Base-by-base conservation (phyloP, 306 rosid genomes). In the Dicorynia guianensis region DNA sequence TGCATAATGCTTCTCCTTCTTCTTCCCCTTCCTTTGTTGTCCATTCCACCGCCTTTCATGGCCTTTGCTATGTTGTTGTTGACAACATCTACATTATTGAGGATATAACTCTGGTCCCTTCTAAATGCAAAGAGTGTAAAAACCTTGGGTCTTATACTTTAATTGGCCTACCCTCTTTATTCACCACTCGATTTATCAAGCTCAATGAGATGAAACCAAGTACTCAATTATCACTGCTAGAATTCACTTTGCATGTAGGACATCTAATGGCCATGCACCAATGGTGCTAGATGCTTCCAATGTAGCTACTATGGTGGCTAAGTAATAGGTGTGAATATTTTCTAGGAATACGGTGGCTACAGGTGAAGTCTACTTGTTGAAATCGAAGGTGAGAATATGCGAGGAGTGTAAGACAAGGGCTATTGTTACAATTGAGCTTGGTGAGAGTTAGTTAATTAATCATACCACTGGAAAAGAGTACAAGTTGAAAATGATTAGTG, bases 261-360 rank as follows among this genome's bases (percentile, higher is more conserved):
- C 92, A 30, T 88, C 92, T 4, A 77, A 90, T 13, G 92, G 85
- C 81, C 92, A 88, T 73, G 89, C 90, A 3, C 92, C 92, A 25
- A 90, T 88, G 67, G 88, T 90, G 0, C 83, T 88, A 2, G 92
- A 89, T 50, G 87, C 92, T 5, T 69, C 92, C 8, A 89, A 88
- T 0, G 87, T 76, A 25, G 71, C 79, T 63, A 89, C 86, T 12
- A 89, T 88, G 69, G 88, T 88, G 64, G 89, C 83, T 4, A 88
- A 88, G 67, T 88, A 89, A 5, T 88, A 85, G 56, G 89, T 89
- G 3, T 79, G 92, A 5, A 85, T 88, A 54, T 88, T 88, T 77
- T 88, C 85, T 71, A 38, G 92, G 69, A 88, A 88, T 77, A 85
- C 92, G 17, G 92, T 88, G 69, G 81, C 92, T 40, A 88, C 92